Conservation (phyloP, 139 green algal genomes). For the Coelastrella sp. region DNA sequence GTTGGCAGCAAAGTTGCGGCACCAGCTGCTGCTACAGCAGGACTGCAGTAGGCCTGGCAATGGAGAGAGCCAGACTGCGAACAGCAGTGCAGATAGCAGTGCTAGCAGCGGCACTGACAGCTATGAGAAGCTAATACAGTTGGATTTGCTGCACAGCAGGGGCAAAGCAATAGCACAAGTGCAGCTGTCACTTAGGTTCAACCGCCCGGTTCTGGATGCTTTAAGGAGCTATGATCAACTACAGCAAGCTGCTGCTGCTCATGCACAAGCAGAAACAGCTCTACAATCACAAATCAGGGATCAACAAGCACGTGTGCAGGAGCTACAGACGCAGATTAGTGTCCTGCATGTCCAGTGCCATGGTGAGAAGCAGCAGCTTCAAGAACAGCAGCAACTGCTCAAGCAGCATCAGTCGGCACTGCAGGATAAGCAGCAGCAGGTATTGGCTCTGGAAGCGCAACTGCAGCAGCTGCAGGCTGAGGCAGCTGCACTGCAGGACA, state of each 20-base stretch:
- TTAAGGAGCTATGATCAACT: neutral
- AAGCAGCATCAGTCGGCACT: neutral
- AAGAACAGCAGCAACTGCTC: neutral
- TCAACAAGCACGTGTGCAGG: neutral
- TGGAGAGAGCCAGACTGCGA: no score
- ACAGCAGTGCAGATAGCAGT: neutral
- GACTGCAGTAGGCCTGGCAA: no score
- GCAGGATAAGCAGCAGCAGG: neutral
- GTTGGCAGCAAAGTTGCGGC: neutral
- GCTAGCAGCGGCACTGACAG: neutral
- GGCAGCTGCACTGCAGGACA: neutral
- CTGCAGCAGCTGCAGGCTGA: neutral
- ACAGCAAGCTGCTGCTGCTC: neutral
- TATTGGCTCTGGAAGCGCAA: neutral
- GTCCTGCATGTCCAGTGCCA: no score
- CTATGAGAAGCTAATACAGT: neutral
- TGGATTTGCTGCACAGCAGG: neutral
- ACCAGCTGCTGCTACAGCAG: neutral
- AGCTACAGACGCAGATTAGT: no score
- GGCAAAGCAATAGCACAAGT: neutral
- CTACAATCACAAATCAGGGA: neutral
- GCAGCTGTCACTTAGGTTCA: neutral
- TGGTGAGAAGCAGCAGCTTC: neutral
- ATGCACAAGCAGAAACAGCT: neutral
- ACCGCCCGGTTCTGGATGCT: neutral